These are phyloP conservation scores for Aspergillus incahuasiensis DNA, from an alignment of 495 filamentous ascomycete genomes.

Conservation along the genomic window DNA sequence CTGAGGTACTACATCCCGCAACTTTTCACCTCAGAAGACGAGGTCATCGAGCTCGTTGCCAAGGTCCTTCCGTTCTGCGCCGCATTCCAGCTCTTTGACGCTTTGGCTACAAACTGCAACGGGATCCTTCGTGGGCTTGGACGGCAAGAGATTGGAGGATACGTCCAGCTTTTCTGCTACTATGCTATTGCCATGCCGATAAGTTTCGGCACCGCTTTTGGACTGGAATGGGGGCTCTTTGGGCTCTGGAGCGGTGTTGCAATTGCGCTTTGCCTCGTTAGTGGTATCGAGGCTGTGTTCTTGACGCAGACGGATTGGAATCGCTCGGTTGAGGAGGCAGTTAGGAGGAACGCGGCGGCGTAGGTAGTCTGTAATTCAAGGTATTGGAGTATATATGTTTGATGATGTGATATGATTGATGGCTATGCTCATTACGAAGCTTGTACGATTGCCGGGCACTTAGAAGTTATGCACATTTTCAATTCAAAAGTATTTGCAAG, in stretches of 20 bases:
- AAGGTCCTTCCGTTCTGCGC: conserved; percentile 71
- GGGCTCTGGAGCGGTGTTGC: conserved; percentile 84
- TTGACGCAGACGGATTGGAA: conserved; percentile 67
- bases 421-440: neutral
- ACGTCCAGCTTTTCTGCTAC: conserved; percentile 78
- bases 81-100: conserved; percentile 85
- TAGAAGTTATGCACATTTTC: no score
- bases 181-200: conserved; percentile 83
- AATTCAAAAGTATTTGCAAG: no score
- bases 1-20: conserved; percentile 65
- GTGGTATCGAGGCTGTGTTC: conserved; percentile 60
- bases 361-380: conserved; percentile 23
- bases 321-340: conserved; percentile 67
- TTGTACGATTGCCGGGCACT: no score
- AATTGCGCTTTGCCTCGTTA: conserved; percentile 61
- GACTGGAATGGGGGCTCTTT: conserved; percentile 62
- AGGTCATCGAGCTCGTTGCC: conserved; percentile 73
- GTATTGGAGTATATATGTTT: neutral
- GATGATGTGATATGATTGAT: neutral
- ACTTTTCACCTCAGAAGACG: conserved; percentile 75
- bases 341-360: conserved; percentile 57
- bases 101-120: conserved; percentile 70
- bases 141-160: conserved; percentile 82
- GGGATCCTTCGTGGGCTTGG: conserved; percentile 81
- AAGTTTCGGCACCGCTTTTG: conserved; percentile 71